Evolutionary conservation across 2,329 filamentous ascomycete genomes (phyloP).

Genomic region (Fusarium continuum): DNA sequence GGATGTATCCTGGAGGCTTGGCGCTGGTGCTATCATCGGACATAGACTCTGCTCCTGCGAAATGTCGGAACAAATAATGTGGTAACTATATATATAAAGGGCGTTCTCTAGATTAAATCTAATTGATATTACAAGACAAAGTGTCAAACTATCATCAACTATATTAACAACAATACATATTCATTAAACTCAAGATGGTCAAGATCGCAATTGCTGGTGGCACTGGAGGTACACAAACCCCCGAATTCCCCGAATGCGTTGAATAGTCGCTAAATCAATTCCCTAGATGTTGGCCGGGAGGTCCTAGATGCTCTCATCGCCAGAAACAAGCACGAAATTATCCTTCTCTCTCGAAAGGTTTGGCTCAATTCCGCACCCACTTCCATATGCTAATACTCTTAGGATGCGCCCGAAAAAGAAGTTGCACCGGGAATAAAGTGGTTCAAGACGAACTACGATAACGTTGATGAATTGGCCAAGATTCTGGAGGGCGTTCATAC

Average conservation of each 20-base stretch:
- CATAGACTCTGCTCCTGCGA: neutral
- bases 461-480: constrained; percentile 45
- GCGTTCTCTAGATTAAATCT: neutral
- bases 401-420: constrained; percentile 18
- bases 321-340: constrained; percentile 61
- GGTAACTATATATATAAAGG: neutral
- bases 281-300: constrained; percentile 61
- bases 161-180: neutral
- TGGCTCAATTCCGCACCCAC: neutral
- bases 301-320: constrained; percentile 60
- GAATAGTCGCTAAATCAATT: neutral
- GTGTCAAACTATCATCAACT: no score
- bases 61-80: neutral
- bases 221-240: constrained; percentile 20
- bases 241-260: rapidly evolving
- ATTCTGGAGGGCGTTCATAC: constrained; percentile 59
- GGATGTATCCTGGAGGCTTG: neutral
- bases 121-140: no score
- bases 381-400: neutral
- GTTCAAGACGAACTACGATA: constrained; percentile 47
- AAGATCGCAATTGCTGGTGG: constrained; percentile 40
- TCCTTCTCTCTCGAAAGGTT: constrained; percentile 59
- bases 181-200: constrained; percentile 25
- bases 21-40: neutral
- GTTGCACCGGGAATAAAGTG: constrained; percentile 11